These are phyloP conservation scores for Crotalaria pallida DNA, from an alignment of 306 rosid species.

Conservation along the genomic window DNA sequence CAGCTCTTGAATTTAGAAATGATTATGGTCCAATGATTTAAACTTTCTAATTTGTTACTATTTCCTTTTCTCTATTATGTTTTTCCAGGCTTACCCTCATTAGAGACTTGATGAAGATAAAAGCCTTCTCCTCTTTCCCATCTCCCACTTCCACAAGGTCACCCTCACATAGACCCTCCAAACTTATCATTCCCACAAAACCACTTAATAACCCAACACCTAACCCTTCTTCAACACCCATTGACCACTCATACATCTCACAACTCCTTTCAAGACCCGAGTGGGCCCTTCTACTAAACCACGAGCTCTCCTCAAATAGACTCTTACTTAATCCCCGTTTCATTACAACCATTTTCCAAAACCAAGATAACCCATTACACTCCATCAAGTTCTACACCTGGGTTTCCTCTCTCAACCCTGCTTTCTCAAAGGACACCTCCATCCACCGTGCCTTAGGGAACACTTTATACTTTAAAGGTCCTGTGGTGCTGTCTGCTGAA, in stretches of 20 bases:
- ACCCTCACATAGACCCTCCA: too few relatives aligned
- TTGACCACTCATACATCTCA: conserved; percentile 48
- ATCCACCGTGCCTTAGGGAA: conserved; percentile 44
- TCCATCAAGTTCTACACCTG: conserved; percentile 59
- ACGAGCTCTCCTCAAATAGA: conserved; percentile 43
- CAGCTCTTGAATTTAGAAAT: too few relatives aligned
- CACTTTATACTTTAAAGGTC: conserved; percentile 48
- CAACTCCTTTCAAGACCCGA: conserved; percentile 51
- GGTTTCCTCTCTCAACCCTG: conserved; percentile 50
- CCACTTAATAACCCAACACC: too few relatives aligned
- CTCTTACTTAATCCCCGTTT: conserved; percentile 40
- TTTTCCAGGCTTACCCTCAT: too few relatives aligned
- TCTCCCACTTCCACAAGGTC: too few relatives aligned
- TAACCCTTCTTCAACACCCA: conserved; percentile 12
- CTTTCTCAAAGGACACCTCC: conserved; percentile 33
- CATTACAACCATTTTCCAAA: conserved; percentile 49
- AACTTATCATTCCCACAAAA: too few relatives aligned
- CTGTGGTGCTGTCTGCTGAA: conserved; percentile 54
- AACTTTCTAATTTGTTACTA: too few relatives aligned
- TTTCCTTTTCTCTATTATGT: too few relatives aligned
- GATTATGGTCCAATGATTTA: too few relatives aligned
- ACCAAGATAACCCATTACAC: conserved; percentile 54
- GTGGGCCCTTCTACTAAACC: conserved; percentile 56
- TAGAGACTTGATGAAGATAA: too few relatives aligned
- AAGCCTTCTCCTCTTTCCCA: too few relatives aligned